Percentiles rank a stretch among this genome's conserved stretches.
Evolutionary conservation across 2,329 filamentous ascomycete genomes (phyloP).

Genomic region (Phialophora tarda): DNA sequence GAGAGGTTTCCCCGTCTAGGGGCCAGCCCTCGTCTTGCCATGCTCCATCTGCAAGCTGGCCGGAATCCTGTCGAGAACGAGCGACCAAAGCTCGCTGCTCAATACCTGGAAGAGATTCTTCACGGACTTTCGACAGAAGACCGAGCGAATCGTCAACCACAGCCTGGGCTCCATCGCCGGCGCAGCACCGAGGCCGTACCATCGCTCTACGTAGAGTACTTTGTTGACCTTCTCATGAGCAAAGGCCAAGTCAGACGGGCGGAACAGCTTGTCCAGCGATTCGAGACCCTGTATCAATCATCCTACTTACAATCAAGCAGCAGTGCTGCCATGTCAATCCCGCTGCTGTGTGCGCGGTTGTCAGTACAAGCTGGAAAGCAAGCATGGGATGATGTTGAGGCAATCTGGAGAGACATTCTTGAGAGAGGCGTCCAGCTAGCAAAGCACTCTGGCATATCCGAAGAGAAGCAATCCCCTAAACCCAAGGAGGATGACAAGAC

Average conservation of each 20-base stretch:
- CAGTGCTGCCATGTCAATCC: slow-evolving; percentile 40
- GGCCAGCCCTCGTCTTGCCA: slow-evolving; percentile 46
- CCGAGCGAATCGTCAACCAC: slow-evolving; percentile 52
- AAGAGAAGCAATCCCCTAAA: neutral
- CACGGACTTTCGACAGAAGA: slow-evolving; percentile 48
- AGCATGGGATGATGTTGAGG: slow-evolving; percentile 23
- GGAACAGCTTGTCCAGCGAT: slow-evolving; percentile 63
- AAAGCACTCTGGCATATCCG: neutral
- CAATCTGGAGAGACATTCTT: slow-evolving; percentile 30
- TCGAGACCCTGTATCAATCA: slow-evolving; percentile 47
- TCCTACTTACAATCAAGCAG: slow-evolving; percentile 23
- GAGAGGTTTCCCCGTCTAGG: slow-evolving; percentile 45
- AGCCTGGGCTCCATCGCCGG: slow-evolving; percentile 43
- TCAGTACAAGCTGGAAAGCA: neutral
- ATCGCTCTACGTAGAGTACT: slow-evolving; percentile 59
- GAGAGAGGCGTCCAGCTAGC: slow-evolving; percentile 21
- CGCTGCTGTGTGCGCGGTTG: slow-evolving; percentile 37
- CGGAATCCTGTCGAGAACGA: slow-evolving; percentile 34
- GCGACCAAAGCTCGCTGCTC: slow-evolving; percentile 38
- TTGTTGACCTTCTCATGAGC: slow-evolving; percentile 62
- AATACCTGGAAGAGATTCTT: slow-evolving; percentile 48
- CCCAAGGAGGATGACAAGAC: neutral
- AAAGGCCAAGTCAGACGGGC: slow-evolving; percentile 56
- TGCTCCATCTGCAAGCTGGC: slow-evolving; percentile 45
- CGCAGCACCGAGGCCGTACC: slow-evolving; percentile 52